Conservation (phyloP, 2,329 filamentous ascomycete species). For the Tolypocladium tundrense region DNA sequence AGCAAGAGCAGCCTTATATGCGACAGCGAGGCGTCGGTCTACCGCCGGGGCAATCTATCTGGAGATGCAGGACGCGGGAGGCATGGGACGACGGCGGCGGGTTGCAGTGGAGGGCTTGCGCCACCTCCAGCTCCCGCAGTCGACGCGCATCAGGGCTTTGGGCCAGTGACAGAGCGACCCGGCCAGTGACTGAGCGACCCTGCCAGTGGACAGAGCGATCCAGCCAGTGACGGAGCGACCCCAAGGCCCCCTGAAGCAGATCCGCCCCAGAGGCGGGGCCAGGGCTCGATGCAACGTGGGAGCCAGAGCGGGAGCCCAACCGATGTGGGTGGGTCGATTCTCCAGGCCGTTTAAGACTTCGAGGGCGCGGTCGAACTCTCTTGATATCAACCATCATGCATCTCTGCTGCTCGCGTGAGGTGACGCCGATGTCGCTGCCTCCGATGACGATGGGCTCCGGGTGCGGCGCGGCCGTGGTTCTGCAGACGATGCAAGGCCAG, state of each 20-base stretch:
- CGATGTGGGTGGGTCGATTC: too few species aligned
- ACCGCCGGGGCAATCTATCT: not conserved
- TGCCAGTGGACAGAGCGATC: too few species aligned
- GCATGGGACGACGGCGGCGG: not conserved
- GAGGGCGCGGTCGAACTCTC: too few species aligned
- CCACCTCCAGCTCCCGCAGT: not conserved
- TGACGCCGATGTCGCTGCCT: not conserved
- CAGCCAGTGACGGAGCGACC: too few species aligned
- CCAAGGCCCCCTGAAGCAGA: not conserved
- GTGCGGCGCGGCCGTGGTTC: not conserved
- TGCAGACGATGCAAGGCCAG: not conserved
- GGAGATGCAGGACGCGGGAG: not conserved
- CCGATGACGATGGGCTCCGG: too few species aligned
- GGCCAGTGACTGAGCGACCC: not conserved
- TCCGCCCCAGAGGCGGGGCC: not conserved
- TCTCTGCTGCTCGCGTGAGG: too few species aligned
- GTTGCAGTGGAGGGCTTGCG: not conserved
- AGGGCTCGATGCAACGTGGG: conserved; percentile 4
- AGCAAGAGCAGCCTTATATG: not conserved
- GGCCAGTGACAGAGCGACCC: too few species aligned
- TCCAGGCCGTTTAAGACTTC: too few species aligned
- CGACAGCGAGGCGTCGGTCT: not conserved
- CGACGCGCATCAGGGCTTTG: not conserved
- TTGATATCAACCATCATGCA: too few species aligned
- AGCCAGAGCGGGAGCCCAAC: not conserved